These are phyloP conservation scores for Paratinospora sagittata DNA, from an alignment of 164 flowering plant genomes.

Conservation along the genomic window DNA sequence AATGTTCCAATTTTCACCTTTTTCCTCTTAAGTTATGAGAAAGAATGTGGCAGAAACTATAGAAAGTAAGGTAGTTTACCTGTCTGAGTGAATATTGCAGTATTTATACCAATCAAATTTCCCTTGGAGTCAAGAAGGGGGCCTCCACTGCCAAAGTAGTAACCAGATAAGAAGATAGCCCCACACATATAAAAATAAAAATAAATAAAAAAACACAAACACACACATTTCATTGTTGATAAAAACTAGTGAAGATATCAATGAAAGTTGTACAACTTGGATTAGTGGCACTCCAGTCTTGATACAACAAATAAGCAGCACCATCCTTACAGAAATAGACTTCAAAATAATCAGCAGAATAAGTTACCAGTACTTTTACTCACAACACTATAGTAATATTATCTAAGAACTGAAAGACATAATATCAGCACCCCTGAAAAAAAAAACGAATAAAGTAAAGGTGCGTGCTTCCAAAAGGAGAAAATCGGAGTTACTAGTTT, in stretches of 20 bases:
- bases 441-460: background rate
- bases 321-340: background rate
- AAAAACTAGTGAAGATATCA: background rate
- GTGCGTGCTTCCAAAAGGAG: background rate
- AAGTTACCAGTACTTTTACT: background rate
- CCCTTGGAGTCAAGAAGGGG: slow-evolving; percentile 90
- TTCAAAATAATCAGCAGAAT: background rate
- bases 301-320: background rate
- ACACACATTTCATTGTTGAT: background rate
- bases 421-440: background rate
- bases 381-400: background rate
- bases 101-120: slow-evolving; percentile 83
- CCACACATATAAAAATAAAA: background rate
- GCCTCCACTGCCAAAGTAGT: slow-evolving; percentile 64
- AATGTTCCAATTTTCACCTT: background rate
- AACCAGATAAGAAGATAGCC: slow-evolving; percentile 12
- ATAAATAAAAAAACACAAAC: background rate
- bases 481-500: background rate
- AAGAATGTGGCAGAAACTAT: background rate
- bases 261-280: background rate
- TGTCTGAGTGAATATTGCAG: slow-evolving; percentile 91
- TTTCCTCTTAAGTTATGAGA: background rate
- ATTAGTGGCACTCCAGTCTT: background rate
- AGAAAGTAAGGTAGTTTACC: slow-evolving; percentile 31
- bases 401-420: background rate